Evolutionary conservation across 495 filamentous ascomycete genomes (phyloP), one percentile per base, ranked within the genome.

Genomic region (Aspergillus olivimuriae): DNA sequence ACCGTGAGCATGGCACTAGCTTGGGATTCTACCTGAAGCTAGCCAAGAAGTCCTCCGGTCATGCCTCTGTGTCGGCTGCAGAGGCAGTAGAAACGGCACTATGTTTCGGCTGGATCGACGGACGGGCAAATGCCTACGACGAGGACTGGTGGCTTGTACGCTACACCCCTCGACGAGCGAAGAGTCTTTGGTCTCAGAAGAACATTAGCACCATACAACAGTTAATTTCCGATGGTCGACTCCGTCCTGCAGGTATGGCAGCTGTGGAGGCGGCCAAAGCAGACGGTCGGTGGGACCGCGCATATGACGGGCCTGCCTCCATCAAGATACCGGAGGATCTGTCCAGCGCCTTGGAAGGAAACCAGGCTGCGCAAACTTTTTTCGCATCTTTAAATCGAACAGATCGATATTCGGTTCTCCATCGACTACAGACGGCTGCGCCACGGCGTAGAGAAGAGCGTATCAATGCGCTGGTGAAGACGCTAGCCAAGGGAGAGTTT

Each of bases 31-130:
- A 76, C 64, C 61, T 81, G 12, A 72, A 74, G 47, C 61, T 79
- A 36, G 68, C 70, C 51, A 78, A 78, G 47, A 79, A 78, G 43
- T 42, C 53, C 17, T 65, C 69, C 8, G 52, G 52, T 2, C 57
- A 62, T 18, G 47, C 61, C 0, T 76, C 74, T 0, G 58, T 79
- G 12, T 68, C 66, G n/a, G 66, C 74, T 21, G 61, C 66, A 10
- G 66, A 78, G 48, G 77, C 77, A 7, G 66, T 79, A 22, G 72
- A 80, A 60, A 53, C 61, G 19, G 74, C 75, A 5, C 58, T 81
- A 2, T 81, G 77, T 49, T 73, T 72, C 46, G 76, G 77, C 5
- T 81, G 77, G 77, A 81, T 81, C 39, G 76, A 81, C 52, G 76
- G 76, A 3, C 75, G 76, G 37, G 65, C 58, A 0, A 68, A 70